Evolutionary conservation across 495 filamentous ascomycete species (phyloP).

Genomic region (Durotheca rogersii): DNA sequence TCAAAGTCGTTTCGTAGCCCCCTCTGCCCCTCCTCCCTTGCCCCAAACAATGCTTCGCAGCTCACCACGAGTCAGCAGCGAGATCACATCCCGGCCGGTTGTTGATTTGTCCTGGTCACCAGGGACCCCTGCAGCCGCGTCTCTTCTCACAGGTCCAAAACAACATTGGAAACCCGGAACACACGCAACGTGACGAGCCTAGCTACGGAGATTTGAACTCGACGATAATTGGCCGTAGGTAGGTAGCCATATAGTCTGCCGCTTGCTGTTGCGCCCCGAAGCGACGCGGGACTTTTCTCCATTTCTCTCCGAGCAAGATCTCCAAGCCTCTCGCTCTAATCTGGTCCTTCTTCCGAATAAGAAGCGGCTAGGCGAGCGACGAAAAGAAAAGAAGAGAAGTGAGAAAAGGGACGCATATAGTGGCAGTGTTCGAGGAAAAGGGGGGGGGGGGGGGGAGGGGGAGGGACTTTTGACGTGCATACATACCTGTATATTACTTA

Average conservation of each 20-base stretch:
- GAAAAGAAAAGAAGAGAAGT: too few relatives aligned
- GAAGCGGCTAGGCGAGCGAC: conserved; percentile 14
- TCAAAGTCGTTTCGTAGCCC: not conserved
- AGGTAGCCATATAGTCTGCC: not conserved
- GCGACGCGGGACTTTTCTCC: conserved; percentile 20
- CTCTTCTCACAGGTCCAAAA: conserved; percentile 32
- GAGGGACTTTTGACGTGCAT: conserved; percentile 5
- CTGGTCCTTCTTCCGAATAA: not conserved
- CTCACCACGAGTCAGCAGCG: conserved; percentile 28
- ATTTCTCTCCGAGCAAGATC: conserved; percentile 16
- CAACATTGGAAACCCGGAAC: conserved; percentile 28
- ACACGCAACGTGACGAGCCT: conserved; percentile 27
- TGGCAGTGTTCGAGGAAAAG: conserved; percentile 5
- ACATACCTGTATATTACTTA: too few relatives aligned
- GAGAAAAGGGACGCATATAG: too few relatives aligned
- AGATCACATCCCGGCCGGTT: conserved; percentile 27
- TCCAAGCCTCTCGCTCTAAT: conserved; percentile 15
- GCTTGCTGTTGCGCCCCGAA: not conserved
- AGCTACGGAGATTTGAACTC: conserved; percentile 14
- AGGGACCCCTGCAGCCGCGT: conserved; percentile 22
- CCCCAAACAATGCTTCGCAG: conserved; percentile 28
- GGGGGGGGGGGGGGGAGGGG: conserved; percentile 17
- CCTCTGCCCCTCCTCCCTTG: too few relatives aligned
- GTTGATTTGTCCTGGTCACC: conserved; percentile 23
- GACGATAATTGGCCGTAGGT: conserved; percentile 16